A percentile compares a stretch with the other conserved stretches of the same genome.
phyloP scores from a whole-genome alignment of 2,329 filamentous ascomycete genomes.

The Sordariomycetes sp. region DNA sequence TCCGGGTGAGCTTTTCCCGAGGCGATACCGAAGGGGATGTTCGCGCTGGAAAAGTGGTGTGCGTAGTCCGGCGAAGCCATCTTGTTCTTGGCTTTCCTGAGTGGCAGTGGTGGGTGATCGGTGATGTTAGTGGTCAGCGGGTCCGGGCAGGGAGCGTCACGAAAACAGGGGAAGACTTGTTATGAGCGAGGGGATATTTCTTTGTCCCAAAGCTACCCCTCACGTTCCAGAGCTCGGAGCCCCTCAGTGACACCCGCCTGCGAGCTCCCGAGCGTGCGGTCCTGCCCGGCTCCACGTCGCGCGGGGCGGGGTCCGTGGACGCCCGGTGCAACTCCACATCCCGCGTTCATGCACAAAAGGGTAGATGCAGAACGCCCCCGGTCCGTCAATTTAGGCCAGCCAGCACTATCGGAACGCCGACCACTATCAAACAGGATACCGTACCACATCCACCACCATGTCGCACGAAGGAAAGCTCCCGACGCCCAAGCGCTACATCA shows the following conservation, averaged over 20 bases:
- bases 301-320: conserved; percentile 25
- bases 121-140: not conserved
- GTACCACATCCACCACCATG: conserved; percentile 6
- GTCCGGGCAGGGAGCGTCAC: not conserved
- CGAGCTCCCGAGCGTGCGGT: conserved; percentile 36
- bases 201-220: conserved; percentile 7
- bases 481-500: conserved; percentile 9
- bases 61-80: conserved; percentile 7
- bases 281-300: conserved; percentile 38
- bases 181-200: conserved; percentile 10
- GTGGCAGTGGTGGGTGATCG: not conserved
- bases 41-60: conserved; percentile 52
- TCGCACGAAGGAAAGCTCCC: conserved; percentile 11
- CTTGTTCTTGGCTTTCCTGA: not conserved
- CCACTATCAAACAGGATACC: too few relatives aligned
- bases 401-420: too few relatives aligned
- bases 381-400: not conserved
- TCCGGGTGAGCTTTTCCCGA: conserved; percentile 39
- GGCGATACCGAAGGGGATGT: conserved; percentile 69
- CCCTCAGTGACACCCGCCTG: conserved; percentile 15
- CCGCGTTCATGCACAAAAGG: conserved; percentile 43
- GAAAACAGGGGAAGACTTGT: conserved; percentile 41
- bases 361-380: conserved; percentile 16
- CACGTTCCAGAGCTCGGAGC: conserved; percentile 10
- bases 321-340: conserved; percentile 32